phyloP scores from a whole-genome alignment of 148 eudicot species.

The Cornus kousa region DNA sequence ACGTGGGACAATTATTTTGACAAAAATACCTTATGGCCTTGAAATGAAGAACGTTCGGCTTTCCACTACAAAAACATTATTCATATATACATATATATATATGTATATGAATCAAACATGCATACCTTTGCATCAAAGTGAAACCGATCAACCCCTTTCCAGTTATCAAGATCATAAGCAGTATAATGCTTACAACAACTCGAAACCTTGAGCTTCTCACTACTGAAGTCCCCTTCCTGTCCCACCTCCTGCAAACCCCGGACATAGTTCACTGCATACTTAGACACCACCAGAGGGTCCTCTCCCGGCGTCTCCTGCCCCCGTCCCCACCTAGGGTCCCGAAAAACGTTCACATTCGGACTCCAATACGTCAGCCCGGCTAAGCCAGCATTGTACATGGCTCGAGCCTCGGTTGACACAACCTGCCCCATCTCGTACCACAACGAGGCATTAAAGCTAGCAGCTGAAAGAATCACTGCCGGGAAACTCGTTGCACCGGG shows the following conservation, averaged over 20 bases:
- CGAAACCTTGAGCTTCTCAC: slow-evolving; percentile 39
- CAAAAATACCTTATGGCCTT: no score
- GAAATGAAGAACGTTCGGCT: no score
- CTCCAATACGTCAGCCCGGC: slow-evolving; percentile 48
- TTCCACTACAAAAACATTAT: no score
- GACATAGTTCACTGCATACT: slow-evolving; percentile 33
- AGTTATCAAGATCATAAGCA: slow-evolving; percentile 46
- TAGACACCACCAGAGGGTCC: slow-evolving; percentile 36
- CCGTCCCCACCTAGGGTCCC: slow-evolving; percentile 46
- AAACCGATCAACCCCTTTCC: slow-evolving; percentile 41
- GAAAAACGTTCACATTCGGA: slow-evolving; percentile 37
- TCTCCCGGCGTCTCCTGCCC: slow-evolving; percentile 49
- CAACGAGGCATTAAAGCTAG: slow-evolving; percentile 40
- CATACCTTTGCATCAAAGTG: slow-evolving; percentile 44
- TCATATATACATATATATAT: no score
- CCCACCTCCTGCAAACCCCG: slow-evolving; percentile 33
- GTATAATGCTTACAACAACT: slow-evolving; percentile 48
- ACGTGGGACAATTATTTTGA: no score
- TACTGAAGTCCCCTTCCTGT: slow-evolving; percentile 1
- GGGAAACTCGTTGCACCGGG: slow-evolving; percentile 62
- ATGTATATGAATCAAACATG: background rate
- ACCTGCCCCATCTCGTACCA: slow-evolving; percentile 48
- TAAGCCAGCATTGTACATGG: slow-evolving; percentile 38
- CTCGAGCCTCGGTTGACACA: slow-evolving; percentile 42
- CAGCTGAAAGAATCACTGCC: slow-evolving; percentile 49